These are phyloP conservation scores for Stachybotrys chartarum DNA, from an alignment of 2,329 filamentous ascomycete species.

Conservation along the genomic window DNA sequence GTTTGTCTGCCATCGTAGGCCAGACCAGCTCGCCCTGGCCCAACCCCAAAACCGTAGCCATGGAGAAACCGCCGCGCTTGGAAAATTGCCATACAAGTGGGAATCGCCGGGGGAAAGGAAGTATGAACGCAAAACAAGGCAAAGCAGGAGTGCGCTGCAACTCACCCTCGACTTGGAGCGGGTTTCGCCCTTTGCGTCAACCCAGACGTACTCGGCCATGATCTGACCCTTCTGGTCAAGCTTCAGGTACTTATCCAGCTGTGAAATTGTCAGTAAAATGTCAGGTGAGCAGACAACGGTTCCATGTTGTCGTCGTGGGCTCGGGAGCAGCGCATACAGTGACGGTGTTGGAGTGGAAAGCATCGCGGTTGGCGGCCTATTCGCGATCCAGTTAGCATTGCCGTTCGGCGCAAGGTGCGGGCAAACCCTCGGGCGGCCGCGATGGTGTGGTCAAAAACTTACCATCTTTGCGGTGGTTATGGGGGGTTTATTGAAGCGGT, in stretches of 20 bases:
- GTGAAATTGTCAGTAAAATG: neutral
- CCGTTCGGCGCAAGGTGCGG: neutral
- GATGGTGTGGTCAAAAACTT: conserved; percentile 3
- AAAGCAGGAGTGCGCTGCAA: conserved; percentile 16
- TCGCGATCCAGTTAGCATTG: conserved; percentile 7
- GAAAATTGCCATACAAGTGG: neutral
- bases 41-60: too few relatives aligned
- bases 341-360: conserved; percentile 22
- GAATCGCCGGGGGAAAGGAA: neutral
- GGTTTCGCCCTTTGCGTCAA: conserved; percentile 73
- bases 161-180: conserved; percentile 96
- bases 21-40: too few relatives aligned
- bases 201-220: conserved; percentile 97
- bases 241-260: conserved; percentile 88
- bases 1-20: neutral
- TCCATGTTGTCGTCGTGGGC: too few relatives aligned
- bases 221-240: conserved; percentile 84
- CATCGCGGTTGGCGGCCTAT: conserved; percentile 17
- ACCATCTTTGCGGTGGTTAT: conserved; percentile 13
- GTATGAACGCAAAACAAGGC: neutral
- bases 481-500: neutral
- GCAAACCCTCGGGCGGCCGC: neutral
- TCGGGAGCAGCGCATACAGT: conserved; percentile 18
- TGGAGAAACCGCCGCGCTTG: too few relatives aligned
- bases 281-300: too few relatives aligned